Evolutionary conservation across 345 rosid genomes (phyloP).

Genomic region (Lagerstroemia speciosa): DNA sequence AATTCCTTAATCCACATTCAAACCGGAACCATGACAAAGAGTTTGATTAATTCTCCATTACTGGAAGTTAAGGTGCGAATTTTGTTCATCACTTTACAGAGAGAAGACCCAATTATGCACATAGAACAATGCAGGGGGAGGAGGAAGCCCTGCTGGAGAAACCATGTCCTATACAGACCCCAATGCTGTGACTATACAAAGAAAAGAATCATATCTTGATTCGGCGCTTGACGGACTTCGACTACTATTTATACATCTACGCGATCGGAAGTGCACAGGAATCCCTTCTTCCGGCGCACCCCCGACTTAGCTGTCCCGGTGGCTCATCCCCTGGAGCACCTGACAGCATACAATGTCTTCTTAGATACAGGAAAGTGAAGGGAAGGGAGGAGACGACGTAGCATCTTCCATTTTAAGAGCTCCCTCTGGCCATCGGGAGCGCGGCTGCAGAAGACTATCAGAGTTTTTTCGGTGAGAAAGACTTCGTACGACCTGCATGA

Average conservation of each 20-base stretch:
- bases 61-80: neutral
- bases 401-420: neutral
- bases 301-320: conserved; percentile 15
- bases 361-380: neutral
- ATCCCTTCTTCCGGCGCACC: conserved; percentile 32
- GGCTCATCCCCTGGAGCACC: neutral
- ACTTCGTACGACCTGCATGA: conserved; percentile 66
- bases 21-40: too few relatives aligned
- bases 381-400: conserved; percentile 26
- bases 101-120: neutral
- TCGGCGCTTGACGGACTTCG: conserved; percentile 21
- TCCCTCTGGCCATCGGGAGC: conserved; percentile 41
- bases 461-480: conserved; percentile 49
- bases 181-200: conserved; percentile 39
- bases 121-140: neutral
- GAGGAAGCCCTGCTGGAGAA: conserved; percentile 4
- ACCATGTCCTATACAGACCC: conserved; percentile 30
- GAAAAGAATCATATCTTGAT: conserved; percentile 81
- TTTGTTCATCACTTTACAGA: neutral
- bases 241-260: conserved; percentile 30
- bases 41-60: neutral
- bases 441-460: conserved; percentile 3
- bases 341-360: neutral
- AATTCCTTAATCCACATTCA: too few relatives aligned
- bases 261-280: conserved; percentile 25